These are phyloP conservation scores for Exophiala mesophila DNA, from an alignment of 2,329 filamentous ascomycete species.

Conservation along the genomic window DNA sequence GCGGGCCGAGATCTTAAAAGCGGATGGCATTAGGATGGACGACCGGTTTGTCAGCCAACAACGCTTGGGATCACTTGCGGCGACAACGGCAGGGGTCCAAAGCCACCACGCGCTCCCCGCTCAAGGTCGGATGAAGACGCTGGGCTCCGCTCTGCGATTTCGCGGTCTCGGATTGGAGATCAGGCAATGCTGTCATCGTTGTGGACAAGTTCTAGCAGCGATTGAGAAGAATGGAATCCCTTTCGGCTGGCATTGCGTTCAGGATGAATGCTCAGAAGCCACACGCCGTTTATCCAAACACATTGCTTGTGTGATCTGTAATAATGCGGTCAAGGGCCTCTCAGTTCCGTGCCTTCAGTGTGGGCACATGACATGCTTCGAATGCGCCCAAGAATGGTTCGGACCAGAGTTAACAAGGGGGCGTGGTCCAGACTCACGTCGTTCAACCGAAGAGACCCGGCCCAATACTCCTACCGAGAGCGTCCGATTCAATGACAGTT, in stretches of 20 bases:
- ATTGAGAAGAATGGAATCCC: slow-evolving; percentile 25
- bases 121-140: slow-evolving; percentile 7
- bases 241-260: slow-evolving; percentile 26
- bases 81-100: no score
- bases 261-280: slow-evolving; percentile 31
- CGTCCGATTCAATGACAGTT: neutral
- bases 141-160: slow-evolving; percentile 8
- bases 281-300: slow-evolving; percentile 12
- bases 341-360: slow-evolving; percentile 44
- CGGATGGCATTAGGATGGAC: slow-evolving; percentile 35
- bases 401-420: slow-evolving; percentile 14
- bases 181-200: slow-evolving; percentile 39
- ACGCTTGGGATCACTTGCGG: no score
- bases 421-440: slow-evolving; percentile 3
- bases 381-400: slow-evolving; percentile 43
- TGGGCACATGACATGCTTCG: slow-evolving; percentile 44
- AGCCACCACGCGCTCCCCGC: no score
- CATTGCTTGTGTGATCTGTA: slow-evolving; percentile 42
- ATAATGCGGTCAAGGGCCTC: slow-evolving; percentile 40
- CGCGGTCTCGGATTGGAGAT: slow-evolving; percentile 34
- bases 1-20: slow-evolving; percentile 55
- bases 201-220: slow-evolving; percentile 31
- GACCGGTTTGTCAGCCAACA: neutral
- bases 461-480: neutral
- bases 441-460: slow-evolving; percentile 19